Evolutionary conservation across 2,329 filamentous ascomycete genomes (phyloP).

Genomic region (Ascomycota sp.): DNA sequence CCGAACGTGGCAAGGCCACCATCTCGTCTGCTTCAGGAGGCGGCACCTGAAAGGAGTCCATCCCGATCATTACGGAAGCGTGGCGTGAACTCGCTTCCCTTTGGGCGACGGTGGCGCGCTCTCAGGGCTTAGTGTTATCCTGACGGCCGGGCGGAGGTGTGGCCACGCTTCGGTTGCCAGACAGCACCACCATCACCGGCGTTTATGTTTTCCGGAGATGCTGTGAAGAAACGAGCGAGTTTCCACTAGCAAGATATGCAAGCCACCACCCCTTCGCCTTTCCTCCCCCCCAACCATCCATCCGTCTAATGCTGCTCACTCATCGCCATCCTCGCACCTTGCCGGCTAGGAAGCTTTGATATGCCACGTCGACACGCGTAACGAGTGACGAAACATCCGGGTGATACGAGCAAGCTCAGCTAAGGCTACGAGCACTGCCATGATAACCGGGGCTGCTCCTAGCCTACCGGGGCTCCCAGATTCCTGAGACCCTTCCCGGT

Average conservation of each 20-base stretch:
- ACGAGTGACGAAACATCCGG: not conserved
- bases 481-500: conserved; percentile 1
- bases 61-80: not conserved
- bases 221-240: too few relatives aligned
- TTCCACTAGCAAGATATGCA: not conserved
- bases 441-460: too few relatives aligned
- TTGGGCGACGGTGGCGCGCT: too few relatives aligned
- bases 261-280: conserved; percentile 3
- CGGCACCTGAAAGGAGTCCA: not conserved
- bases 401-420: not conserved
- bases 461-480: conserved; percentile 1
- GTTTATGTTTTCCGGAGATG: too few relatives aligned
- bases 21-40: not conserved
- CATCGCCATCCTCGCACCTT: too few relatives aligned
- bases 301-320: too few relatives aligned
- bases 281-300: too few relatives aligned
- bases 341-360: too few relatives aligned
- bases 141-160: too few relatives aligned
- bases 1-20: conserved; percentile 1
- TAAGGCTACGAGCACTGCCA: too few relatives aligned
- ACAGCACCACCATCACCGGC: not conserved
- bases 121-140: too few relatives aligned
- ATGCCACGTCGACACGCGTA: not conserved
- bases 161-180: too few relatives aligned
- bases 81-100: not conserved